A percentile compares a stretch with the other conserved stretches of the same genome.
Evolutionary conservation across 768 basidiomycete genomes (phyloP).

Genomic region (Lactarius deliciosus): DNA sequence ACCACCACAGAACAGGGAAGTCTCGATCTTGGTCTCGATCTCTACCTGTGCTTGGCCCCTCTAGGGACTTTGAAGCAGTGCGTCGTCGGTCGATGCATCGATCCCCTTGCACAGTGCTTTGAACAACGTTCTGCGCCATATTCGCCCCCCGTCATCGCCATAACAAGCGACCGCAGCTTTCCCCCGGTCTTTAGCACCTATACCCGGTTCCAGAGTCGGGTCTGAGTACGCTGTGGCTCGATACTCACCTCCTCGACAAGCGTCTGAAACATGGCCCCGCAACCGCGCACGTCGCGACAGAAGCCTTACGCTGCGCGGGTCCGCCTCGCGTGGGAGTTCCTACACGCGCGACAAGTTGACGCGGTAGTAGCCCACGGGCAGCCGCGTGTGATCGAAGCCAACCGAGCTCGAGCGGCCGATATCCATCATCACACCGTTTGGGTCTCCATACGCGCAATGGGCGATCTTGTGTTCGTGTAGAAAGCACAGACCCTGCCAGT

Average conservation of each 20-base stretch:
- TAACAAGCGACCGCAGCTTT: constrained; percentile 46
- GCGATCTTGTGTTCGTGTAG: no score
- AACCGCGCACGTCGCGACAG: constrained; percentile 22
- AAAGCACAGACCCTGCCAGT: no score
- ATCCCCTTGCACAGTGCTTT: constrained; percentile 49
- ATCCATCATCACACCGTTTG: no score
- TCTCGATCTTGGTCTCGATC: background rate
- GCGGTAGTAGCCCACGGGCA: no score
- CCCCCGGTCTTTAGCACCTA: constrained; percentile 35
- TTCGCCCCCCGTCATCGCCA: constrained; percentile 47
- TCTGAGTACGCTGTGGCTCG: background rate
- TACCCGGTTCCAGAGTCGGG: background rate
- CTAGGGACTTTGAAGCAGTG: constrained; percentile 1
- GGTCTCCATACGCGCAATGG: no score
- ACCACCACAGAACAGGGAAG: background rate
- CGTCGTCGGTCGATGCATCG: constrained; percentile 44
- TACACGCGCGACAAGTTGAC: no score
- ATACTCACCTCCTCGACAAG: constrained; percentile 6
- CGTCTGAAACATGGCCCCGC: constrained; percentile 14
- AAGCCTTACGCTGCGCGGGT: constrained; percentile 13
- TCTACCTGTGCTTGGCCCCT: background rate
- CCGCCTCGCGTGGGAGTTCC: constrained; percentile 4
- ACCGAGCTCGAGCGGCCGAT: no score
- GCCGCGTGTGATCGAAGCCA: no score
- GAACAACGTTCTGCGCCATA: constrained; percentile 50